Evolutionary conservation across 176 grass and related monocot species (phyloP).

Genomic region (Dendrocalamus sinicus): DNA sequence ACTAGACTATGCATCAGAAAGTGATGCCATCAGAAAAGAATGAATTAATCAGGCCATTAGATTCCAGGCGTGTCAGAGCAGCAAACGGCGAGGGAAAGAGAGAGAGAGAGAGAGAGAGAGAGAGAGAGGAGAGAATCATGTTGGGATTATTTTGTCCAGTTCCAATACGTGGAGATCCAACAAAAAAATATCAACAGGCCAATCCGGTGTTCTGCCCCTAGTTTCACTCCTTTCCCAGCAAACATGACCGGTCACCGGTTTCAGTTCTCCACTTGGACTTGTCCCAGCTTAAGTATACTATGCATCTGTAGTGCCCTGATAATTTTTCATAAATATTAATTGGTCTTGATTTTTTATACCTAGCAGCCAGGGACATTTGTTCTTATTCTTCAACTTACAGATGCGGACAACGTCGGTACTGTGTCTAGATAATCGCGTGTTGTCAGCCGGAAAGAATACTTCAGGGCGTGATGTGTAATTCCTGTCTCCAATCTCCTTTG

Average conservation of each 20-base stretch:
- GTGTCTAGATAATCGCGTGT: background rate
- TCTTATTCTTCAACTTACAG: conserved; percentile 17
- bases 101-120: background rate
- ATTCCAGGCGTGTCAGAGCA: conserved; percentile 45
- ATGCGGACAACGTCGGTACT: background rate
- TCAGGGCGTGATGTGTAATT: conserved; percentile 24
- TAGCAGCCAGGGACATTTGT: background rate
- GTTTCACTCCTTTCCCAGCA: background rate
- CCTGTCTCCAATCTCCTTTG: background rate
- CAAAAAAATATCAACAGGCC: background rate
- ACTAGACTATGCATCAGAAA: conserved; percentile 11
- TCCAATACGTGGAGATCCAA: conserved; percentile 15
- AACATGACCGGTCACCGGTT: conserved; percentile 16
- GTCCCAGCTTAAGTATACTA: background rate
- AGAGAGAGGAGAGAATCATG: conserved; percentile 1
- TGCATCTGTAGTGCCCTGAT: background rate
- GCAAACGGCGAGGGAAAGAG: background rate
- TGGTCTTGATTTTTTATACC: background rate
- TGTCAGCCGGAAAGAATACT: conserved; percentile 3
- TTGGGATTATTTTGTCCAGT: conserved; percentile 23
- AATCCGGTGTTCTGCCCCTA: conserved; percentile 45
- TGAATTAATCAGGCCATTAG: conserved; percentile 36
- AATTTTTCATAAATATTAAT: background rate
- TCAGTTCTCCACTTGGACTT: conserved; percentile 34
- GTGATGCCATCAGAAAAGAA: conserved; percentile 10